A percentile compares a stretch with the other conserved stretches of the same genome.
Evolutionary conservation across 345 rosid genomes (phyloP).

Genomic region (Erodium maritimum): DNA sequence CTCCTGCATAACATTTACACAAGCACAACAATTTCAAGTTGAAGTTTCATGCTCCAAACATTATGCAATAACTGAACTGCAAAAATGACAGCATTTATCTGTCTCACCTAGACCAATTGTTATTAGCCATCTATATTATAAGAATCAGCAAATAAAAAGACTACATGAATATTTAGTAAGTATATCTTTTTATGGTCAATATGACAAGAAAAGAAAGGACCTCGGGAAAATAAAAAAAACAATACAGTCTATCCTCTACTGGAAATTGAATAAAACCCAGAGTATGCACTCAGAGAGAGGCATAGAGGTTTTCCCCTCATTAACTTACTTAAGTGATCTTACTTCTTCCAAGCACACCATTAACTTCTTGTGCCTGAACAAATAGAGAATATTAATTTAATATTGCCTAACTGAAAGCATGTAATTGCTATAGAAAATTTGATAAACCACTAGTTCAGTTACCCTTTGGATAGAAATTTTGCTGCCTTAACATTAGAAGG

Average conservation of each 20-base stretch:
- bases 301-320: slow-evolving; percentile 7
- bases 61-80: background rate
- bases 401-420: background rate
- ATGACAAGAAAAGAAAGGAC: background rate
- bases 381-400: slow-evolving; percentile 4
- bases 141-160: background rate
- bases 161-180: no score
- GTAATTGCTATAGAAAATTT: background rate
- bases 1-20: slow-evolving; percentile 35
- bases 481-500: slow-evolving; percentile 86
- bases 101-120: background rate
- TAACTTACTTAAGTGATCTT: slow-evolving; percentile 51
- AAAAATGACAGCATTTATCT: background rate
- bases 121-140: background rate
- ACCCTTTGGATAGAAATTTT: slow-evolving; percentile 73
- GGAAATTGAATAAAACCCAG: background rate
- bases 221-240: no score
- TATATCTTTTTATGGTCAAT: no score
- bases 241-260: background rate
- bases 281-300: background rate
- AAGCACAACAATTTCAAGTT: slow-evolving; percentile 1
- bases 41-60: background rate
- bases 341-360: slow-evolving; percentile 59
- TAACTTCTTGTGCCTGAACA: slow-evolving; percentile 68
- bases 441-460: background rate